phyloP scores from a whole-genome alignment of 169 alveolate species.

The Eimeria praecox region DNA sequence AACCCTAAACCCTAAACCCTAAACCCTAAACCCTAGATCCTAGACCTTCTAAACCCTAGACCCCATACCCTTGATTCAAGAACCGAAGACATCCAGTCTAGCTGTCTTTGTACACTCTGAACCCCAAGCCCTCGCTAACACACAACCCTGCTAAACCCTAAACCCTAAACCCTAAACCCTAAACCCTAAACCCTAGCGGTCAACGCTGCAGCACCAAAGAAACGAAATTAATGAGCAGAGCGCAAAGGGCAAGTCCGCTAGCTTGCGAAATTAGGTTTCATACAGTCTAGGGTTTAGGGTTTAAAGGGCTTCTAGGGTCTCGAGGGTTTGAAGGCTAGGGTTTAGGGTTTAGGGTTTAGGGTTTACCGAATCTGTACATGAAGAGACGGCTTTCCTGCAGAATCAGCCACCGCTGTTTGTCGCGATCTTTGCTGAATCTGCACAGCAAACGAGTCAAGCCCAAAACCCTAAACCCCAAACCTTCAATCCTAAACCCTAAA shows the following conservation, averaged over 20 bases:
- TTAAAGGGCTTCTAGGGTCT: too few species aligned
- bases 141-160: too few species aligned
- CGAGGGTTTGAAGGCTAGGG: conserved; percentile 5
- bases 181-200: background rate
- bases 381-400: conserved; percentile 61
- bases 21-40: background rate
- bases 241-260: background rate
- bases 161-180: too few species aligned
- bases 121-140: background rate
- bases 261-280: background rate
- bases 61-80: too few species aligned
- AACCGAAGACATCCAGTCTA: background rate
- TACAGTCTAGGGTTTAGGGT: background rate
- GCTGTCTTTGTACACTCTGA: too few species aligned
- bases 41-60: too few species aligned
- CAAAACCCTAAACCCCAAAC: background rate
- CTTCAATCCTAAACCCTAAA: conserved; percentile 10
- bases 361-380: conserved; percentile 48
- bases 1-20: background rate
- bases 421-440: conserved; percentile 57
- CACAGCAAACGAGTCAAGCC: background rate
- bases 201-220: background rate
- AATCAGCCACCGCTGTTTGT: conserved; percentile 48
- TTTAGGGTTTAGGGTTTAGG: conserved; percentile 17
- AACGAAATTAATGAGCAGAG: too few species aligned